phyloP scores from a whole-genome alignment of 148 eudicot species.

The Rhododendron williamsianum region DNA sequence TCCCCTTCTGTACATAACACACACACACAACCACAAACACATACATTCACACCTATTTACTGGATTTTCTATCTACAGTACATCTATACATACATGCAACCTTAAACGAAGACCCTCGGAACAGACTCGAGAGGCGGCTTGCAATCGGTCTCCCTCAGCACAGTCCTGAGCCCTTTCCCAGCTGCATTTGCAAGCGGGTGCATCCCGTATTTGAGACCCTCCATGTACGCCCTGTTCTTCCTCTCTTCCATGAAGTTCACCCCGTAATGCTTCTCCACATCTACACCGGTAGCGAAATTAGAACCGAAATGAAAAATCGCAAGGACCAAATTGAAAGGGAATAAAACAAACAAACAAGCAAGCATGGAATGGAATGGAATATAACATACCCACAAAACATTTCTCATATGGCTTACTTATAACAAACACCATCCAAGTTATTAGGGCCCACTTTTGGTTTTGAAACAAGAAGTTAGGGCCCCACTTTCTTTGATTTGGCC shows the following conservation, averaged over 20 bases:
- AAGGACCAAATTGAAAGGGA: not conserved
- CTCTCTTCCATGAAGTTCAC: conserved; percentile 52
- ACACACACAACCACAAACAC: not conserved
- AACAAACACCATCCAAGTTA: too few species aligned
- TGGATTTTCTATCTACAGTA: not conserved
- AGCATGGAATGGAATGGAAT: not conserved
- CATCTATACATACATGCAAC: not conserved
- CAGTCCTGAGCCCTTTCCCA: conserved; percentile 67
- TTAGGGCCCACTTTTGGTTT: too few species aligned
- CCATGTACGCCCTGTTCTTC: conserved; percentile 61
- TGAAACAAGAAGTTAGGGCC: too few species aligned
- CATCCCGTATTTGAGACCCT: conserved; percentile 53
- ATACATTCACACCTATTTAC: not conserved
- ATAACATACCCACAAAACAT: not conserved
- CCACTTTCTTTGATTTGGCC: too few species aligned
- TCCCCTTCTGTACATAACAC: not conserved
- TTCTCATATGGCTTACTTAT: not conserved
- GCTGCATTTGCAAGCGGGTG: conserved; percentile 81
- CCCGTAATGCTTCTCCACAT: conserved; percentile 46
- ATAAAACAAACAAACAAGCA: not conserved
- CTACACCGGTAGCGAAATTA: conserved; percentile 15
- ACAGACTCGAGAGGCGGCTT: conserved; percentile 29
- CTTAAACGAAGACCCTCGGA: conserved; percentile 20
- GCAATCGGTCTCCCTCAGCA: conserved; percentile 72
- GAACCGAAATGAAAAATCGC: not conserved